Evolutionary conservation across 495 filamentous ascomycete species (phyloP), one percentile per base, ranked within the genome.

Genomic region (Pseudevernia furfuracea): DNA sequence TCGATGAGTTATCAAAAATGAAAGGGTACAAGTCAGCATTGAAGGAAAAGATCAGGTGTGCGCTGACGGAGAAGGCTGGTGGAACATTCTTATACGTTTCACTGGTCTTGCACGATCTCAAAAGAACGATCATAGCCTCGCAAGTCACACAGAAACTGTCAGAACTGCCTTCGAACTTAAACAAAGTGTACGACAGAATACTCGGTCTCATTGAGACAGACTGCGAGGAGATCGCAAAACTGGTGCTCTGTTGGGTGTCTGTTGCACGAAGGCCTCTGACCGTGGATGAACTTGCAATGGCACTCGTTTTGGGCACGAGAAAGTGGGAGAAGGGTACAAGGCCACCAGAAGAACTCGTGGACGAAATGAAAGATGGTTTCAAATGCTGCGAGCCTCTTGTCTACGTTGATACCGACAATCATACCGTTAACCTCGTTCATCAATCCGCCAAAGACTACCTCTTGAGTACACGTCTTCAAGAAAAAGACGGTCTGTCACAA

Each of bases 51-150:
- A 69, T 79, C 58, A 65, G 69, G 55, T 38, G 72, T 34, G 46
- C 59, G 37, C 70, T 81, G 62, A 48, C 73, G 36, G 70, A 66
- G 41, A 65, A 75, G 55, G 71, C 79, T 10, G 65, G 78, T 41
- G 74, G 78, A 21, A 80, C 76, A 59, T 81, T 81, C 65, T 65
- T 80, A 34, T 81, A 77, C 74, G 73, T 81, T 55, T 76, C 75
- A 14, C 75, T 79, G 43, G 75, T 78, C 49, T 71, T 74, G 14
- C 67, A 77, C 48, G 75, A 76, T 65, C 72, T 81, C 17, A 8
- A 44, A 62, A 70, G 57, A 70, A 70, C 46, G 34, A 67, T 23
- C 39, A 67, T 30, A 32, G 66, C 30, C 46, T 69, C 44, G 19
- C 37, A 34, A 28, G 46, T 52, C 59, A 4, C 4, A n/a, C 4